phyloP scores from a whole-genome alignment of 2,329 filamentous ascomycete genomes.

The Diaporthe ampelina region DNA sequence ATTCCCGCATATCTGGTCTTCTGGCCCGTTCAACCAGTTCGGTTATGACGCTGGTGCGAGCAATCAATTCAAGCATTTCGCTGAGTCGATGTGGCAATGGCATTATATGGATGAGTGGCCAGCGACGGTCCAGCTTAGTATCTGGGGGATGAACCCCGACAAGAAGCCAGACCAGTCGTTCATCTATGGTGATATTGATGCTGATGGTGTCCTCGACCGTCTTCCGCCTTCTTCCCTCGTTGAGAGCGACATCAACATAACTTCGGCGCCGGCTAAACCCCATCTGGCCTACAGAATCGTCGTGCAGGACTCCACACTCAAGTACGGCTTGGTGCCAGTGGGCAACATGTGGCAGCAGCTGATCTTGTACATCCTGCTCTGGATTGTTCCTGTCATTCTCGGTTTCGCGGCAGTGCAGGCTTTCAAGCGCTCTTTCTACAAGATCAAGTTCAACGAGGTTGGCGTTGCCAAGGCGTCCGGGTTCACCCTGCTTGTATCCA shows the following conservation, averaged over 20 bases:
- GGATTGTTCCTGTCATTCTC: slow-evolving; percentile 65
- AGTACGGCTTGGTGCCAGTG: slow-evolving; percentile 65
- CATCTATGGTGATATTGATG: slow-evolving; percentile 71
- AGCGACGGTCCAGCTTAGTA: slow-evolving; percentile 69
- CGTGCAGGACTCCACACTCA: slow-evolving; percentile 66
- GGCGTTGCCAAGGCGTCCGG: slow-evolving; percentile 38
- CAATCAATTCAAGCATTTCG: slow-evolving; percentile 62
- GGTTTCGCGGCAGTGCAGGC: slow-evolving; percentile 64
- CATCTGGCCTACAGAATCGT: slow-evolving; percentile 67
- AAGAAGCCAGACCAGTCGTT: slow-evolving; percentile 71
- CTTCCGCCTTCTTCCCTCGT: slow-evolving; percentile 70
- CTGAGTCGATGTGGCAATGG: slow-evolving; percentile 67
- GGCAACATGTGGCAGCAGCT: slow-evolving; percentile 68
- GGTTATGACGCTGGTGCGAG: slow-evolving; percentile 71
- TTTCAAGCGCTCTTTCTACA: slow-evolving; percentile 69
- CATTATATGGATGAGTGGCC: slow-evolving; percentile 75
- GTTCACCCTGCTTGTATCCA: slow-evolving; percentile 45
- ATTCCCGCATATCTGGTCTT: slow-evolving; percentile 73
- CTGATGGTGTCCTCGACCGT: slow-evolving; percentile 71
- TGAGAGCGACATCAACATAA: slow-evolving; percentile 69
- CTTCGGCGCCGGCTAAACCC: slow-evolving; percentile 64
- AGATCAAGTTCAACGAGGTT: slow-evolving; percentile 61
- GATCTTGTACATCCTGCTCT: slow-evolving; percentile 65
- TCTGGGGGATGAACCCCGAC: slow-evolving; percentile 75
- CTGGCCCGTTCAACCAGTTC: slow-evolving; percentile 73